These are phyloP conservation scores for Anisodus tanguticus DNA, from an alignment of 257 asterid genomes.

Conservation along the genomic window DNA sequence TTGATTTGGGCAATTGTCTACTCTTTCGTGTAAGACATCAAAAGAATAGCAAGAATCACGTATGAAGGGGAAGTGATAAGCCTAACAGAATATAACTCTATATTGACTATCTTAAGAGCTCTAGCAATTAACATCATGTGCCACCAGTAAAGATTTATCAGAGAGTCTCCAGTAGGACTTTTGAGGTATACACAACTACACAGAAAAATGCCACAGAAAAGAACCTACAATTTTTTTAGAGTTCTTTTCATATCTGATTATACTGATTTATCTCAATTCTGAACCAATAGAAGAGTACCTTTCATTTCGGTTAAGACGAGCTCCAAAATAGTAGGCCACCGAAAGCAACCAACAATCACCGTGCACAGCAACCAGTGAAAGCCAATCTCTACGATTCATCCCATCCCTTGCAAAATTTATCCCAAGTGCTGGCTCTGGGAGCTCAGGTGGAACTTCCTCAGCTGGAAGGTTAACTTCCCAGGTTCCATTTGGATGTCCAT, in stretches of 20 bases:
- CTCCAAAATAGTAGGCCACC: constrained; percentile 86
- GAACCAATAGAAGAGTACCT: constrained; percentile 44
- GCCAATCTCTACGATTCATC: constrained; percentile 48
- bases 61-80: background rate
- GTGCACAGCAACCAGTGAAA: constrained; percentile 33
- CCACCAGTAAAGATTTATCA: constrained; percentile 2
- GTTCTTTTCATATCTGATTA: background rate
- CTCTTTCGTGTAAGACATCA: background rate
- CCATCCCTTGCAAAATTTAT: constrained; percentile 95
- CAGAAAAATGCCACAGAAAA: background rate
- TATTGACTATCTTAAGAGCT: background rate
- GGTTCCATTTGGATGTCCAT: constrained; percentile 82
- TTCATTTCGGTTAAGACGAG: constrained; percentile 79
- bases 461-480: constrained; percentile 96
- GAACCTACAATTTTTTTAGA: background rate
- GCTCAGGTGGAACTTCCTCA: constrained; percentile 44
- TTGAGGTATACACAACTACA: background rate
- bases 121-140: background rate
- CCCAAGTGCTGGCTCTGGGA: constrained; percentile 95
- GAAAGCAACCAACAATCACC: constrained; percentile 95
- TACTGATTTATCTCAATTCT: background rate
- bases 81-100: background rate
- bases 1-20: background rate
- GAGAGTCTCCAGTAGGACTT: background rate
- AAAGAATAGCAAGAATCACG: background rate